phyloP scores from a whole-genome alignment of 108 stramenopile species.

The Pseudonitzschia pungens region DNA sequence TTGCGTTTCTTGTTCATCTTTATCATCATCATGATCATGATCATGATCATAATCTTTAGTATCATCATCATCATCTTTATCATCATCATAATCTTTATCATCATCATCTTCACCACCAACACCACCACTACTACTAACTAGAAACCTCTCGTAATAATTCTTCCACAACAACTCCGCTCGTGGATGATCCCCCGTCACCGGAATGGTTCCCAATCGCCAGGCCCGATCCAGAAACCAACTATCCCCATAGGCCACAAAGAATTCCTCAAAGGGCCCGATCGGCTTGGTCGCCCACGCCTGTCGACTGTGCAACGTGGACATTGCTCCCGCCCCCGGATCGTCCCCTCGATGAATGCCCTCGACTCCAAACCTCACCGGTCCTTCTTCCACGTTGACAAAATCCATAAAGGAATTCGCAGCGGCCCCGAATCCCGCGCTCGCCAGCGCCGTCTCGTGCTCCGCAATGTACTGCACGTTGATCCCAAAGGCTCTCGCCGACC shows the following conservation, averaged over 20 bases:
- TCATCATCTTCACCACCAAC: background rate
- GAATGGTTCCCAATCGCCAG: constrained; percentile 33
- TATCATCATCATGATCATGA: background rate
- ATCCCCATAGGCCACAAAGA: constrained; percentile 43
- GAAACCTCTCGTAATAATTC: constrained; percentile 22
- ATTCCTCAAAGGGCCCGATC: constrained; percentile 50
- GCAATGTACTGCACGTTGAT: constrained; percentile 22
- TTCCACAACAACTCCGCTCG: constrained; percentile 14
- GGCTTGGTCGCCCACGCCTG: constrained; percentile 20
- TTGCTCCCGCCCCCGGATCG: constrained; percentile 52
- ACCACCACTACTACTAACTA: no score
- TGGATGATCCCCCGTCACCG: constrained; percentile 30
- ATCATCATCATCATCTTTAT: background rate
- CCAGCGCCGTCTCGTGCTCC: constrained; percentile 3
- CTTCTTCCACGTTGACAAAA: constrained; percentile 46
- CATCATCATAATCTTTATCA: background rate
- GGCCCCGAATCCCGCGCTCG: constrained; percentile 51
- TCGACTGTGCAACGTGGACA: constrained; percentile 41
- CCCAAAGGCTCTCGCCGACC: background rate
- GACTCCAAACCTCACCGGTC: constrained; percentile 16
- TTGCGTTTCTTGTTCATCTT: background rate
- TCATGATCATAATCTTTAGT: background rate
- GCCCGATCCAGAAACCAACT: constrained; percentile 21
- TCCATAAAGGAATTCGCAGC: constrained; percentile 57
- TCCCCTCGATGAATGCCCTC: constrained; percentile 15